These are phyloP conservation scores for Saturnispora saitoi DNA, from an alignment of 805 yeast species.

Conservation along the genomic window DNA sequence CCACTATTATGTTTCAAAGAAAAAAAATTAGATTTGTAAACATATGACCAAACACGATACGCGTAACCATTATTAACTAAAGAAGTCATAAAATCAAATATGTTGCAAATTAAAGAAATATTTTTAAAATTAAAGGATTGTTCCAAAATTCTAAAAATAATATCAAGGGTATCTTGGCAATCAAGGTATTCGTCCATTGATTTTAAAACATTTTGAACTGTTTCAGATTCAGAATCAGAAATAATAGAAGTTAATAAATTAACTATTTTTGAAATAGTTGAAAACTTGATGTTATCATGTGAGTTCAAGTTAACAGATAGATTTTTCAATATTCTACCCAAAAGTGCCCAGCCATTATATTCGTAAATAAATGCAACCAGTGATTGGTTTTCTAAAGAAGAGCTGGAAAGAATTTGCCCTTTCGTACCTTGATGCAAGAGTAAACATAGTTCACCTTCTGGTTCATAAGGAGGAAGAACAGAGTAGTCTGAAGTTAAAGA, in stretches of 20 bases:
- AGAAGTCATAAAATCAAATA: constrained; percentile 42
- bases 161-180: constrained; percentile 34
- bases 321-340: constrained; percentile 73
- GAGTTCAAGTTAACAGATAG: constrained; percentile 33
- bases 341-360: constrained; percentile 80
- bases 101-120: constrained; percentile 34
- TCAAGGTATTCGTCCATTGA: constrained; percentile 31
- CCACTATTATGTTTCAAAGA: constrained; percentile 61
- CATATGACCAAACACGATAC: constrained; percentile 69
- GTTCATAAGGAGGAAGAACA: constrained; percentile 44
- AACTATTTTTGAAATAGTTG: constrained; percentile 39
- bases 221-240: constrained; percentile 28
- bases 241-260: constrained; percentile 43
- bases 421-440: constrained; percentile 46
- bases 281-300: constrained; percentile 31
- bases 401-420: constrained; percentile 38
- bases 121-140: constrained; percentile 53
- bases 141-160: constrained; percentile 59
- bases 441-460: constrained; percentile 36
- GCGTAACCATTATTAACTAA: constrained; percentile 41
- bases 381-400: constrained; percentile 9
- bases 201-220: constrained; percentile 20
- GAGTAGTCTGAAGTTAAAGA: constrained; percentile 34
- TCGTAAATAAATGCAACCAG: constrained; percentile 60
- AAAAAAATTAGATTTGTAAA: constrained; percentile 58